phyloP scores from a whole-genome alignment of 2,329 filamentous ascomycete genomes.

The Phyllosticta capitalensis region DNA sequence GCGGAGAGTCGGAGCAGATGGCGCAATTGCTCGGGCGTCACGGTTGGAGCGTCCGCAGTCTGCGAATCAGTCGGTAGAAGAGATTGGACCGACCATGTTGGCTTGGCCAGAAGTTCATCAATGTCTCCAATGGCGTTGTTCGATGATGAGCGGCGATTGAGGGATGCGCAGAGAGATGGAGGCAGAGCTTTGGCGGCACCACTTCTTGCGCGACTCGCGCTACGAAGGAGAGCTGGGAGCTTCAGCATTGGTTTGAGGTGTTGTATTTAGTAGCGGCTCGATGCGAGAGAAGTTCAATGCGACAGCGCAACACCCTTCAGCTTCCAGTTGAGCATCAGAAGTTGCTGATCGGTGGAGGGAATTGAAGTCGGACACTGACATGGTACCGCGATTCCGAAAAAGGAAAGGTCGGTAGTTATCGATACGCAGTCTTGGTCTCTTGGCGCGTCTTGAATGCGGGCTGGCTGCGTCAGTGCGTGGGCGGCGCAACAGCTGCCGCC shows the following conservation, averaged over 20 bases:
- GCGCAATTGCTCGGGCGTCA: conserved; percentile 60
- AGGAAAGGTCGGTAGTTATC: background rate
- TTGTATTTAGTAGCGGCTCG: background rate
- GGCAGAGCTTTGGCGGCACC: background rate
- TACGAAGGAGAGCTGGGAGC: background rate
- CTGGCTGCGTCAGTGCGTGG: background rate
- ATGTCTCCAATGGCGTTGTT: conserved; percentile 18
- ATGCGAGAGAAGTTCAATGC: background rate
- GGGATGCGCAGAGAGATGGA: too few relatives aligned
- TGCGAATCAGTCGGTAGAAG: conserved; percentile 48
- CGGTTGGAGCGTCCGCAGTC: conserved; percentile 24
- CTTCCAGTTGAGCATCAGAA: background rate
- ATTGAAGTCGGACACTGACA: too few relatives aligned
- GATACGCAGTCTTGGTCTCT: background rate
- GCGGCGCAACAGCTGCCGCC: conserved; percentile 3
- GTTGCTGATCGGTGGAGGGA: too few relatives aligned
- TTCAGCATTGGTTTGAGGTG: background rate
- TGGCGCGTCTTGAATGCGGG: background rate
- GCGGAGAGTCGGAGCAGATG: conserved; percentile 86
- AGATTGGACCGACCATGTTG: conserved; percentile 75
- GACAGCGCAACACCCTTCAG: background rate
- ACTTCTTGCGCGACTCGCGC: background rate
- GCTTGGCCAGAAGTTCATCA: conserved; percentile 48
- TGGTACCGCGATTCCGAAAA: background rate
- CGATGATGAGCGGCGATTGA: background rate